These are phyloP conservation scores for Gossypium sturtianum DNA, from an alignment of 345 rosid genomes.

Conservation along the genomic window DNA sequence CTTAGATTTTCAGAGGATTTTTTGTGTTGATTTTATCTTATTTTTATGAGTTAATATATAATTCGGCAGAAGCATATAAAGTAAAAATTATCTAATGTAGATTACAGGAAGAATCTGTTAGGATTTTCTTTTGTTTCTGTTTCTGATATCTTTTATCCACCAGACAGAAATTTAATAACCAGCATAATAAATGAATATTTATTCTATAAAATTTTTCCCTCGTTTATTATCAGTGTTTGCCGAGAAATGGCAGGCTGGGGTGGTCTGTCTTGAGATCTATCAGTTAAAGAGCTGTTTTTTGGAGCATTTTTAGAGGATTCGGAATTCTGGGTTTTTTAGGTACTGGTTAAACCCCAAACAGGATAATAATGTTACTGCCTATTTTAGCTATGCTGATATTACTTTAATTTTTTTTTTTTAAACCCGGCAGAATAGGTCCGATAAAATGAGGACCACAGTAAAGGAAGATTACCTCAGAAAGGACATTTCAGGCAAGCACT, in stretches of 20 bases:
- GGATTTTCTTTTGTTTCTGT: constrained; percentile 26
- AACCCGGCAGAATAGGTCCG: constrained; percentile 1
- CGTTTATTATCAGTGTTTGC: neutral
- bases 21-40: neutral
- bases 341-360: constrained; percentile 12
- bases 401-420: neutral
- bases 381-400: neutral
- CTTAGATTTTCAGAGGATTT: neutral
- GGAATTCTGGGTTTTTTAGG: constrained; percentile 4
- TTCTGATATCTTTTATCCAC: constrained; percentile 4
- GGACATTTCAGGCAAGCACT: neutral
- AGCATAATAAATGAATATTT: neutral
- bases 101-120: constrained; percentile 23
- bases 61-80: constrained; percentile 30
- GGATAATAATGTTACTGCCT: neutral
- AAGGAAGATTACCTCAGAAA: constrained; percentile 8
- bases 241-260: neutral
- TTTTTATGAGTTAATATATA: constrained; percentile 8
- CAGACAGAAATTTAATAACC: constrained; percentile 1
- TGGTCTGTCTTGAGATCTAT: constrained; percentile 17
- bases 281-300: constrained; percentile 2
- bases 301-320: neutral
- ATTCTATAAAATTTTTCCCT: neutral
- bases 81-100: constrained; percentile 34
- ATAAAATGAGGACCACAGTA: constrained; percentile 9